These are phyloP conservation scores for Geotrichum phurueaensis DNA, from an alignment of 1,139 yeast species.

Conservation along the genomic window DNA sequence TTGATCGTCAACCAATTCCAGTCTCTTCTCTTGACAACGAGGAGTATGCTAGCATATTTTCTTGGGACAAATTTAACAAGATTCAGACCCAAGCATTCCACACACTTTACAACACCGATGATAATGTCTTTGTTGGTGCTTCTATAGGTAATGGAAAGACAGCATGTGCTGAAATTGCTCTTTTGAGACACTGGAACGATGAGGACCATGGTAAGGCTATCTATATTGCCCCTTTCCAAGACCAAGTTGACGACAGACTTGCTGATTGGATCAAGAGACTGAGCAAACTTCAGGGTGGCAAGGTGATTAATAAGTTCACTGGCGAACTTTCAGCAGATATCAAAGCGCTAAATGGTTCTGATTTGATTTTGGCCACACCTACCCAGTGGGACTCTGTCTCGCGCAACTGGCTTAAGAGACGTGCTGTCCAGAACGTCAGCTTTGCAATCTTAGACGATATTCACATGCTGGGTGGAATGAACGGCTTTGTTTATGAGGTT, in stretches of 20 bases:
- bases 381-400: conserved; percentile 65
- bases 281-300: conserved; percentile 34
- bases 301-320: conserved; percentile 47
- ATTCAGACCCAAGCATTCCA: conserved; percentile 69
- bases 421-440: conserved; percentile 59
- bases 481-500: conserved; percentile 63
- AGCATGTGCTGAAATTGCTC: conserved; percentile 63
- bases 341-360: conserved; percentile 49
- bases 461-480: conserved; percentile 56
- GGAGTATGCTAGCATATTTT: conserved; percentile 39
- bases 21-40: conserved; percentile 43
- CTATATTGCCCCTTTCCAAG: conserved; percentile 59
- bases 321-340: conserved; percentile 58
- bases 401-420: conserved; percentile 67
- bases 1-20: conserved; percentile 48
- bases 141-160: conserved; percentile 77
- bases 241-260: conserved; percentile 43
- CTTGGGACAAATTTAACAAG: conserved; percentile 54
- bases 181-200: conserved; percentile 56
- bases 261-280: conserved; percentile 52
- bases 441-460: conserved; percentile 68
- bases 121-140: conserved; percentile 59
- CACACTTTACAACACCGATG: conserved; percentile 52
- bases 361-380: conserved; percentile 74
- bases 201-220: conserved; percentile 38